Evolutionary conservation across 2,329 filamentous ascomycete species (phyloP).

Genomic region (Lasiodiplodia hormozganensis): DNA sequence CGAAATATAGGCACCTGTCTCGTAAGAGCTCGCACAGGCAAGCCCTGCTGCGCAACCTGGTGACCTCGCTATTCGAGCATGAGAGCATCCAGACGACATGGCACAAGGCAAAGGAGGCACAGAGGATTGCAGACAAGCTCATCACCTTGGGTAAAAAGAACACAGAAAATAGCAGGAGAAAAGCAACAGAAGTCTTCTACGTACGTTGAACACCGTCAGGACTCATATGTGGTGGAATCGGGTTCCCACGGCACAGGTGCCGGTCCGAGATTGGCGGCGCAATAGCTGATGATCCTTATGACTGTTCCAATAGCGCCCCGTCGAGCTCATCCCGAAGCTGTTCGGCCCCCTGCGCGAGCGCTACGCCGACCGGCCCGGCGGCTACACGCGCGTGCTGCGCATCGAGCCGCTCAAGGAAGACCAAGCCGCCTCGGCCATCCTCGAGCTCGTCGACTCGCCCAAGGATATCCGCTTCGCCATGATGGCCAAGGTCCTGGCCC

Average conservation of each 20-base stretch:
- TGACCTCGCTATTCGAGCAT: conserved; percentile 91
- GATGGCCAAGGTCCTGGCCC: conserved; percentile 83
- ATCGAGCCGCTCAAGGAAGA: conserved; percentile 89
- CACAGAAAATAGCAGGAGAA: conserved; percentile 78
- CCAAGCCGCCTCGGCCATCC: conserved; percentile 86
- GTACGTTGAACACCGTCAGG: conserved; percentile 62
- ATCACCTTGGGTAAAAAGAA: conserved; percentile 94
- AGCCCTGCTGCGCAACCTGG: conserved; percentile 92
- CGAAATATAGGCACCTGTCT: conserved; percentile 88
- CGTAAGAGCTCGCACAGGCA: conserved; percentile 86
- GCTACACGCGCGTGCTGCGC: conserved; percentile 93
- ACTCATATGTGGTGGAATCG: neutral
- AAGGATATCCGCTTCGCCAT: conserved; percentile 94
- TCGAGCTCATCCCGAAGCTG: conserved; percentile 79
- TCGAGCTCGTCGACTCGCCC: conserved; percentile 93
- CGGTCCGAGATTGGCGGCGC: neutral
- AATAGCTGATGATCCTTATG: neutral
- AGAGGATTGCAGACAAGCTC: conserved; percentile 90
- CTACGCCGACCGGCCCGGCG: conserved; percentile 80
- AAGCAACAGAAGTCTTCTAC: conserved; percentile 82
- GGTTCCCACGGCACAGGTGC: neutral
- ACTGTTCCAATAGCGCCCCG: neutral
- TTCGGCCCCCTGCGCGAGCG: conserved; percentile 82
- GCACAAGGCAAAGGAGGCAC: conserved; percentile 96
- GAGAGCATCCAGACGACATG: conserved; percentile 96